phyloP scores from a whole-genome alignment of 108 stramenopile genomes.

The Phaeodactylum tricornutum region DNA sequence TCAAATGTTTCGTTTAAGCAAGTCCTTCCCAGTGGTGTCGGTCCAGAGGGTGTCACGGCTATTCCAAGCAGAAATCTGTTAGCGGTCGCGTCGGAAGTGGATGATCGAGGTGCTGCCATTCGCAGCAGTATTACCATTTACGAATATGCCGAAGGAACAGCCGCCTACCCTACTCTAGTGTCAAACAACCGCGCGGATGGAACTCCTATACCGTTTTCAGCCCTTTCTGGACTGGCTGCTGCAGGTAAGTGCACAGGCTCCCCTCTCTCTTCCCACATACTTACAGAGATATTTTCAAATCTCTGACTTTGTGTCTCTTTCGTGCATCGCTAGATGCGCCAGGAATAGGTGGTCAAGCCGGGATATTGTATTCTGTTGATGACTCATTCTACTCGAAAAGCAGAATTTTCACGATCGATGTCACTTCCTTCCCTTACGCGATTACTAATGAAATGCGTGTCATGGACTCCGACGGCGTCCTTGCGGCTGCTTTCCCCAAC shows the following conservation, averaged over 20 bases:
- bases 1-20: constrained; percentile 31
- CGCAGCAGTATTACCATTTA: constrained; percentile 35
- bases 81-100: constrained; percentile 45
- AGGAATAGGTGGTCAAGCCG: not conserved
- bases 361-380: constrained; percentile 40
- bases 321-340: no score
- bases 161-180: constrained; percentile 34
- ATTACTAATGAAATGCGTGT: constrained; percentile 21
- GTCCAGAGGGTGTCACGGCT: constrained; percentile 35
- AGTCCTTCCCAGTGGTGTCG: constrained; percentile 40
- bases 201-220: constrained; percentile 38
- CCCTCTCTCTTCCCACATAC: not conserved
- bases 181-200: constrained; percentile 15
- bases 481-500: constrained; percentile 10
- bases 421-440: constrained; percentile 10
- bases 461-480: constrained; percentile 24
- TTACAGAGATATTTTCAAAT: no score
- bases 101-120: constrained; percentile 39
- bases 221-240: constrained; percentile 42
- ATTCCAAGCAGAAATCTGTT: constrained; percentile 28
- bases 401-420: constrained; percentile 46
- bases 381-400: constrained; percentile 39
- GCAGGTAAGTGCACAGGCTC: not conserved
- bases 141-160: constrained; percentile 4
- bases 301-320: no score